These are phyloP conservation scores for Chimonanthus salicifolius DNA, from an alignment of 164 flowering plant species.

Conservation along the genomic window DNA sequence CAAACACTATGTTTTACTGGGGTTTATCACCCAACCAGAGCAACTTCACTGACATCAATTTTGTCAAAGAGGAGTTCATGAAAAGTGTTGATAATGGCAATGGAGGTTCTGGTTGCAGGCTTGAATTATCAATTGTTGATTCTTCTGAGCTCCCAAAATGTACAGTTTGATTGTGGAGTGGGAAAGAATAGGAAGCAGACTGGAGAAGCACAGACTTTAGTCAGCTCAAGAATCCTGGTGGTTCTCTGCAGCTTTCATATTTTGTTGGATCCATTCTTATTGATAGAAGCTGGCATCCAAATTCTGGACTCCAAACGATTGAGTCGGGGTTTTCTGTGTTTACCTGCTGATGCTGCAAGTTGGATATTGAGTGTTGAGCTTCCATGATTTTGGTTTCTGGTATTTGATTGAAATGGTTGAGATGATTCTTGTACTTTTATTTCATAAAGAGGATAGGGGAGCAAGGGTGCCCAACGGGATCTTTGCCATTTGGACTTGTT, in stretches of 20 bases:
- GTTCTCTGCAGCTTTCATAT: slow-evolving; percentile 13
- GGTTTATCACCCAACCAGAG: slow-evolving; percentile 33
- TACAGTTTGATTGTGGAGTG: slow-evolving; percentile 7
- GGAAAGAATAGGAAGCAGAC: slow-evolving; percentile 10
- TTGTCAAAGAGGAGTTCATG: slow-evolving; percentile 34
- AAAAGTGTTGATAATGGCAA: slow-evolving; percentile 24
- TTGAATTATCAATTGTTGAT: slow-evolving; percentile 32
- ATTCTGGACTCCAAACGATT: background rate
- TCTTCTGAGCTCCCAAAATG: slow-evolving; percentile 27
- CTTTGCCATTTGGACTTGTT: background rate
- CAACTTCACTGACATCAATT: slow-evolving; percentile 16
- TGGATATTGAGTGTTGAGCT: background rate
- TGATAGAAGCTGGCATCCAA: background rate
- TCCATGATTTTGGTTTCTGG: background rate
- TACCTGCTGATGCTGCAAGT: background rate
- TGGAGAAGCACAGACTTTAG: slow-evolving; percentile 8
- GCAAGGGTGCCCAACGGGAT: background rate
- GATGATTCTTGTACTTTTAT: too few species aligned
- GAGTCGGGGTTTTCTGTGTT: background rate
- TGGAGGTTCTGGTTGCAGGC: slow-evolving; percentile 29
- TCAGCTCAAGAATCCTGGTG: slow-evolving; percentile 7
- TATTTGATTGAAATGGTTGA: background rate
- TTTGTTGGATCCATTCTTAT: slow-evolving; percentile 11
- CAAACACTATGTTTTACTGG: slow-evolving; percentile 54
- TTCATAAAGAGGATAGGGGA: background rate